Evolutionary conservation across 1,139 yeast species (phyloP).

Genomic region (Protomyces lactucae-debilis): DNA sequence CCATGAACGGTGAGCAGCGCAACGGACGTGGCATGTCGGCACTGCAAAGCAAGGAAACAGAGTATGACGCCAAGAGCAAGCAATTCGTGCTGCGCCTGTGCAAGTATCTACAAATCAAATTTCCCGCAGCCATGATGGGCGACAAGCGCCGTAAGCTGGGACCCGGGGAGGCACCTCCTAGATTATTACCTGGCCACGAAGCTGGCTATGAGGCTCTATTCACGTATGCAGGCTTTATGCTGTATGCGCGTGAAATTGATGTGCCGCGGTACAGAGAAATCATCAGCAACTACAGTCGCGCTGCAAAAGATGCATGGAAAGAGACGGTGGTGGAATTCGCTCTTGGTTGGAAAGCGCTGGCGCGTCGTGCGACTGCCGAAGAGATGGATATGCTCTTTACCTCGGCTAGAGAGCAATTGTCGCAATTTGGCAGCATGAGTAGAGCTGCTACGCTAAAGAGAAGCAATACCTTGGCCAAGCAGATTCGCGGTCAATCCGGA

Average conservation of each 20-base stretch:
- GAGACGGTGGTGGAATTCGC: conserved; percentile 37
- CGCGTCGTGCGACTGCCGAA: conserved; percentile 26
- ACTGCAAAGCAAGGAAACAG: conserved; percentile 32
- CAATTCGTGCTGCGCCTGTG: conserved; percentile 24
- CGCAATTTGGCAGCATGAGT: background rate
- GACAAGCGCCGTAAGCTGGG: background rate
- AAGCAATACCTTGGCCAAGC: conserved; percentile 29
- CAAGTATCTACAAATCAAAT: conserved; percentile 25
- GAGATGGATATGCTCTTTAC: conserved; percentile 33
- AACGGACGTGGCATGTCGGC: conserved; percentile 44
- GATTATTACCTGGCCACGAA: conserved; percentile 20
- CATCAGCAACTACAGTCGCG: conserved; percentile 38
- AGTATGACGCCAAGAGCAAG: conserved; percentile 21
- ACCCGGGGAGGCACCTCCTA: conserved; percentile 1
- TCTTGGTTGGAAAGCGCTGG: conserved; percentile 37
- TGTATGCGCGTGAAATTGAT: conserved; percentile 59
- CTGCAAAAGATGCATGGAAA: conserved; percentile 36
- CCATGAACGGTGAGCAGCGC: conserved; percentile 41
- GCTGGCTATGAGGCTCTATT: conserved; percentile 18
- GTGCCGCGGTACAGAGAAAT: conserved; percentile 43
- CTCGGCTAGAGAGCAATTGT: conserved; percentile 26
- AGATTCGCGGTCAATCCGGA: conserved; percentile 8
- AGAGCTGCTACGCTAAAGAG: conserved; percentile 36
- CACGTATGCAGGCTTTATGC: conserved; percentile 55
- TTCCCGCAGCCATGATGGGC: conserved; percentile 24